Base-by-base conservation (phyloP, 306 rosid species). In the apple (Malus domestica) region DNA sequence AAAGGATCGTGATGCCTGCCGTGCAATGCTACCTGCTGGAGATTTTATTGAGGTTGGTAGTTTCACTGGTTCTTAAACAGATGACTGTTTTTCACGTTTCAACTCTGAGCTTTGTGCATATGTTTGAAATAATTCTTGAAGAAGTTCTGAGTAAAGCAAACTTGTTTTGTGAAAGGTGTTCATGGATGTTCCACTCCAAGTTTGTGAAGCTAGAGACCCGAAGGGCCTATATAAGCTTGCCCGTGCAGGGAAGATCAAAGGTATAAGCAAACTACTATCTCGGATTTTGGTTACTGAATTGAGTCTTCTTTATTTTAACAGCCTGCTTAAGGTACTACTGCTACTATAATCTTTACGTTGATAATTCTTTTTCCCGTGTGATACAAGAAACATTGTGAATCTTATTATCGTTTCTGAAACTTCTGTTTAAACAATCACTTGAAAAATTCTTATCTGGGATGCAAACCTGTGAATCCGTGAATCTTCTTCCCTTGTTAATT, bases 151-250 rank as follows among this genome's bases (percentile, higher is more conserved):
- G 25, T 60, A 16, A 59, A 63, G 35, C 72, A 20, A 73, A 75
- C 67, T 74, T 65, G 64, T 81, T 72, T 73, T 60, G 42, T 79
- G 82, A 76, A 82, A 95, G 99, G 99, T 96, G 78, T 96, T 89
- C 74, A 84, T 96, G 86, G 98, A 96, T 10, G 91, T 83, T 78
- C 96, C 99, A 45, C 89, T 96, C 35, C 84, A 88, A 68, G 86
- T 96, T 72, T 96, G 99, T 80, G 99, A 96, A 86, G 80, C 91
- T 74, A 88, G 97, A 86, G 99, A 96, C 75, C 87, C 99, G 38
- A 96, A 96, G 81, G 88, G 86, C 62, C 85, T 91, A 1, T 91
- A 89, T 78, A 89, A 87, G 82, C 93, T 91, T 71, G 96, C 93
- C 4, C 91, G 91, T 52, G 91, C 90, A 8, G 96, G 93, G 75